Evolutionary conservation across 2,329 filamentous ascomycete species (phyloP).

Genomic region (Xylaria sp.): DNA sequence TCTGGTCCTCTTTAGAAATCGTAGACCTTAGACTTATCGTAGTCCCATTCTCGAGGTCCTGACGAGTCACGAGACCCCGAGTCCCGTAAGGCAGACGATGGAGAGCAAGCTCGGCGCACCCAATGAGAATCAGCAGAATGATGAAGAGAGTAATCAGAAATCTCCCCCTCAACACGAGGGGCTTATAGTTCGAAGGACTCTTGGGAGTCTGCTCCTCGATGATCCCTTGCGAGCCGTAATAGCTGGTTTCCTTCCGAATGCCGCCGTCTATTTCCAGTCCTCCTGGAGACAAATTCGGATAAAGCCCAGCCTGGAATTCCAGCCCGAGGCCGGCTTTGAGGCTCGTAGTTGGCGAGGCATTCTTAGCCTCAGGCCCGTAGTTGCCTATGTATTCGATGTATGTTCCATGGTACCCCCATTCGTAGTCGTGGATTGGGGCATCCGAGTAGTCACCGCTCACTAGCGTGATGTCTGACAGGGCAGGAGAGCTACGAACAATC

Average conservation of each 20-base stretch:
- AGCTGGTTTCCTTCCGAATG: conserved; percentile 17
- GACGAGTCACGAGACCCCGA: conserved; percentile 1
- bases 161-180: conserved; percentile 21
- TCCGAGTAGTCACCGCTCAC: conserved; percentile 28
- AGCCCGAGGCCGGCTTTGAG: conserved; percentile 24
- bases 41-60: conserved; percentile 17
- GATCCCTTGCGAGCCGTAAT: conserved; percentile 28
- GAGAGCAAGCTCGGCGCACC: conserved; percentile 32
- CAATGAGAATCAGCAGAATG: conserved; percentile 28
- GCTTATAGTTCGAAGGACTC: conserved; percentile 25
- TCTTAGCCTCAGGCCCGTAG: conserved; percentile 26
- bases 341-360: conserved; percentile 18
- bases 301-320: conserved; percentile 21
- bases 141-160: conserved; percentile 24
- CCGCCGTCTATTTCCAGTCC: conserved; percentile 26
- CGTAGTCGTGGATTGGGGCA: conserved; percentile 25
- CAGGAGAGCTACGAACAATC: conserved; percentile 24
- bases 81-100: conserved; percentile 33
- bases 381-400: conserved; percentile 22
- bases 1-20: neutral
- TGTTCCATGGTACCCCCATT: conserved; percentile 26
- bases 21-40: conserved; percentile 25
- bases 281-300: conserved; percentile 16
- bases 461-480: conserved; percentile 29
- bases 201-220: conserved; percentile 17